Evolutionary conservation across 2,329 filamentous ascomycete species (phyloP).

Genomic region (Cladobotryum protrusum): DNA sequence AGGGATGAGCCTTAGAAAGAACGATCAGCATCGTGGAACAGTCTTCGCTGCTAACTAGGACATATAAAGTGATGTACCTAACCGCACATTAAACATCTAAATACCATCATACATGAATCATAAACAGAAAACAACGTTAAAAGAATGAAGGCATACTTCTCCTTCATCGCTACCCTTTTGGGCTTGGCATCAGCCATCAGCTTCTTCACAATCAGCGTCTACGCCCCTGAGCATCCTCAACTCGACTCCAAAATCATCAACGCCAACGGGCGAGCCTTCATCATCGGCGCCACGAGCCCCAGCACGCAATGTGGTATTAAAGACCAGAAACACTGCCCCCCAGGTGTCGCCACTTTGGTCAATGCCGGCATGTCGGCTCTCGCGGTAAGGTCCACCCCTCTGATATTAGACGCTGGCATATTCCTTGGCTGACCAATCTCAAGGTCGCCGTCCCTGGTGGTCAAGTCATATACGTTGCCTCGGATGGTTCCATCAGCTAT

Average conservation of each 20-base stretch:
- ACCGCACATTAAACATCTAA: neutral
- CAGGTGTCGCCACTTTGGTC: slow-evolving; percentile 22
- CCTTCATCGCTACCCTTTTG: neutral
- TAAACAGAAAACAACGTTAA: neutral
- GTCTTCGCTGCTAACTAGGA: neutral
- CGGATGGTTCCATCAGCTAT: slow-evolving; percentile 49
- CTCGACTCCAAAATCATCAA: slow-evolving; percentile 23
- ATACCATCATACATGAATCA: no score
- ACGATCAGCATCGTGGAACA: neutral
- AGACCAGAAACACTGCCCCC: slow-evolving; percentile 18
- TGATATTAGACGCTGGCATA: accelerated
- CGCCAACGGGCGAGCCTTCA: slow-evolving; percentile 20
- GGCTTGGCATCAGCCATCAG: neutral
- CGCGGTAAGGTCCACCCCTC: slow-evolving; percentile 14
- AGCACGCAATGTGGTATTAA: slow-evolving; percentile 21
- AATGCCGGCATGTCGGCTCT: slow-evolving; percentile 23
- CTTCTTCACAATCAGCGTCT: slow-evolving; percentile 23
- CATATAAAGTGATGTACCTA: neutral
- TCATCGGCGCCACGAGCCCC: slow-evolving; percentile 21
- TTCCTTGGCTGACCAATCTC: neutral
- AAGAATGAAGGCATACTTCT: neutral
- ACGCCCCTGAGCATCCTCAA: slow-evolving; percentile 15
- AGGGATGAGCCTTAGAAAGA: neutral
- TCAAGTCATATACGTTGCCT: slow-evolving; percentile 53
- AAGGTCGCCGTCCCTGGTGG: slow-evolving; percentile 55